Percentiles rank a stretch among this genome's conserved stretches.
Evolutionary conservation across 495 filamentous ascomycete genomes (phyloP).

Genomic region (Penicillium maclennaniae): DNA sequence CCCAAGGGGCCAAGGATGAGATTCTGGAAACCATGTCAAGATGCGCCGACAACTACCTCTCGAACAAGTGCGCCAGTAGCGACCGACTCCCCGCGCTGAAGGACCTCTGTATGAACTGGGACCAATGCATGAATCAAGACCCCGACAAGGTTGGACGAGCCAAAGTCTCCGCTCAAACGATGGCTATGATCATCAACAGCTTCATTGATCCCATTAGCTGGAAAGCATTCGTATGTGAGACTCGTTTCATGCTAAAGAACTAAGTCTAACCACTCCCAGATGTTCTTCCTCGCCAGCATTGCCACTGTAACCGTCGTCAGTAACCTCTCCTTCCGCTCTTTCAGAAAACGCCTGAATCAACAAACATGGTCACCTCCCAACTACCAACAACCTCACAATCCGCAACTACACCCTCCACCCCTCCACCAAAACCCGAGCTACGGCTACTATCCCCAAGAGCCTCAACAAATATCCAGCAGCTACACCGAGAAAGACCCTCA

Average conservation of each 20-base stretch:
- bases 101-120: conserved; percentile 71
- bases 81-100: conserved; percentile 69
- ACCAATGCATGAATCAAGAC: conserved; percentile 78
- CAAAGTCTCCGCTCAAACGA: conserved; percentile 66
- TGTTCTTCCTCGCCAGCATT: conserved; percentile 42
- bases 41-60: conserved; percentile 65
- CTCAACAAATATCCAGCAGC: conserved; percentile 4
- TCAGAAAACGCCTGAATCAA: conserved; percentile 37
- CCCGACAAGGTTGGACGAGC: conserved; percentile 62
- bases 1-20: conserved; percentile 56
- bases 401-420: conserved; percentile 19
- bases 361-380: conserved; percentile 25
- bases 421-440: conserved; percentile 26
- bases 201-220: conserved; percentile 69
- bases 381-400: conserved; percentile 25
- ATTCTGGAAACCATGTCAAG: conserved; percentile 68
- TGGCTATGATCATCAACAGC: conserved; percentile 74
- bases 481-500: conserved; percentile 28
- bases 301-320: conserved; percentile 41
- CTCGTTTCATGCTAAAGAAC: neutral
- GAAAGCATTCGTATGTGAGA: conserved; percentile 61
- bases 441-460: conserved; percentile 26
- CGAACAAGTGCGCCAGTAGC: conserved; percentile 65
- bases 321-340: conserved; percentile 47
- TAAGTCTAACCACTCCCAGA: conserved; percentile 26